phyloP scores from a whole-genome alignment of 2,329 filamentous ascomycete species.

The Colletotrichum liaoningense region DNA sequence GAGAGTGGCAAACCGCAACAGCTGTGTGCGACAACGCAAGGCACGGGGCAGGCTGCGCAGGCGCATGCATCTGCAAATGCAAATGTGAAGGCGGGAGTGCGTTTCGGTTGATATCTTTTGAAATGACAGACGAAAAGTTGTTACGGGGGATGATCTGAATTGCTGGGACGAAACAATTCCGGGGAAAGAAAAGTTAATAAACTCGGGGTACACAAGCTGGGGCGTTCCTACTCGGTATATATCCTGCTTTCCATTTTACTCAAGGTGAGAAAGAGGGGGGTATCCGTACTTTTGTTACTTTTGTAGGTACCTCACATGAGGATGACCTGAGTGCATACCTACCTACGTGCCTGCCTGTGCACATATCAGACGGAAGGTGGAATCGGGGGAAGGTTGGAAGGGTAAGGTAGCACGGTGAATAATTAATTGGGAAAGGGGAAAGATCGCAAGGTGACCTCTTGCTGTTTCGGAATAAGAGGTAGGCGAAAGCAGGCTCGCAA shows the following conservation, averaged over 20 bases:
- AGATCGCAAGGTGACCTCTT: not conserved
- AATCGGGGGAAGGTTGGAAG: not conserved
- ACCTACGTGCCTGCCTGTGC: not conserved
- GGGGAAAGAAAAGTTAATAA: conserved; percentile 5
- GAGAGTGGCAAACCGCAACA: not conserved
- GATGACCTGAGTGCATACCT: not conserved
- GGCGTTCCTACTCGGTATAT: not conserved
- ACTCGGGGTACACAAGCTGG: conserved; percentile 12
- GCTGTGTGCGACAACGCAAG: not conserved
- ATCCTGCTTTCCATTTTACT: not conserved
- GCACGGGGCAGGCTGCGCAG: not conserved
- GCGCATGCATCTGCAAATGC: not conserved
- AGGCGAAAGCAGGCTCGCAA: not conserved
- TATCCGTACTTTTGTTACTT: too few species aligned
- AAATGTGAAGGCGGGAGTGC: not conserved
- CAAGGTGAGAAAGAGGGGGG: not conserved
- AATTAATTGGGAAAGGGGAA: not conserved
- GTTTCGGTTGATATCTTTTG: not conserved
- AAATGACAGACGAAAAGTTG: not conserved
- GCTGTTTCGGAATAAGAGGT: conserved; percentile 13
- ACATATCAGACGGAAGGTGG: not conserved
- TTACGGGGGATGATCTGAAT: not conserved
- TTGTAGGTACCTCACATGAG: too few species aligned
- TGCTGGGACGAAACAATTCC: conserved; percentile 9
- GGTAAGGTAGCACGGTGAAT: not conserved